These are phyloP conservation scores for Tetrahymena malaccensis DNA, from an alignment of 73 alveolate species.

Conservation along the genomic window DNA sequence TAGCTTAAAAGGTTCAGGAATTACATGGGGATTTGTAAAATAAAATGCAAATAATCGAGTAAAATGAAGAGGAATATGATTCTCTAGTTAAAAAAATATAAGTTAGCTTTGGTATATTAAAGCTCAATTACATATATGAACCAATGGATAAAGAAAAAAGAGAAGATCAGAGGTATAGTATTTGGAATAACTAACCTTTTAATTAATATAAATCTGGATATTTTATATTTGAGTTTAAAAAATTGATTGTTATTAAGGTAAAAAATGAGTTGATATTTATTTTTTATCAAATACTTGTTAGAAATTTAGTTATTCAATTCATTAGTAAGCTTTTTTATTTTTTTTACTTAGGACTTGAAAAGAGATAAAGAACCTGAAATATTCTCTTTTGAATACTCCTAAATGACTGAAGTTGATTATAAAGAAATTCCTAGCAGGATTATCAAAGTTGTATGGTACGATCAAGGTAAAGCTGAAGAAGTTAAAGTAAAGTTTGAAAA, in stretches of 20 bases:
- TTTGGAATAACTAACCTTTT: not conserved
- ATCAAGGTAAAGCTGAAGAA: not conserved
- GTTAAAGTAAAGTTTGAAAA: not conserved
- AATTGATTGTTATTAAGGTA: not conserved
- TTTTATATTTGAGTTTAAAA: not conserved
- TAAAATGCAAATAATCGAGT: not conserved
- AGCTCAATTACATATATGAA: not conserved
- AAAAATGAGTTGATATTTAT: too few species aligned
- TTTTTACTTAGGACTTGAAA: not conserved
- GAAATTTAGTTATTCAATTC: too few species aligned
- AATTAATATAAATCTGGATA: not conserved
- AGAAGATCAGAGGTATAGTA: not conserved
- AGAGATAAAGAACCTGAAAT: not conserved
- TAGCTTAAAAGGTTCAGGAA: not conserved
- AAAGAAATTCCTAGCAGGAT: not conserved
- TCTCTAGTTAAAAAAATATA: not conserved
- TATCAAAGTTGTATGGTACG: not conserved
- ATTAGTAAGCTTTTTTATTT: too few species aligned
- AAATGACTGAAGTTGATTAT: not conserved
- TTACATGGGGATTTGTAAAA: not conserved
- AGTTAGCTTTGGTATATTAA: not conserved
- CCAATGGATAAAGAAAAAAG: not conserved
- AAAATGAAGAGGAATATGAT: not conserved
- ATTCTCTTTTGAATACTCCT: too few species aligned
- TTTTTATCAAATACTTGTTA: too few species aligned